Percentiles rank a stretch among this genome's conserved stretches.
phyloP scores from a whole-genome alignment of 2,329 filamentous ascomycete species.

The Colletotrichum cuscutae region DNA sequence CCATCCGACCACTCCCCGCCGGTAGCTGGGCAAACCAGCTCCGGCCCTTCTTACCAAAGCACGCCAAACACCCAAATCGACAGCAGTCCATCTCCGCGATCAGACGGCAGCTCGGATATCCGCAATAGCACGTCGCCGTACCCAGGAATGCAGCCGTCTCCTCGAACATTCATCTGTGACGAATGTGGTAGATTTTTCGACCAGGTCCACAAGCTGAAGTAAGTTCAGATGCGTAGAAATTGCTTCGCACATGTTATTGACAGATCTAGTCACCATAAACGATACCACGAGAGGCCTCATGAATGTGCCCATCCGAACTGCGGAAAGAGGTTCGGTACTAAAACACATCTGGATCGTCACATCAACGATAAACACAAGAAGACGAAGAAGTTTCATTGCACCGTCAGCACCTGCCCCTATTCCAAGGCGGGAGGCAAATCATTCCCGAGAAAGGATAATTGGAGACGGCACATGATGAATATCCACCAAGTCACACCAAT shows the following conservation, averaged over 20 bases:
- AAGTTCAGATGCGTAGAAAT: conserved; percentile 38
- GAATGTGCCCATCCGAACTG: conserved; percentile 64
- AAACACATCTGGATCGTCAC: conserved; percentile 70
- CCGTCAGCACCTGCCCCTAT: conserved; percentile 63
- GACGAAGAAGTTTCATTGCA: conserved; percentile 69
- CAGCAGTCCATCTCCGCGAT: conserved; percentile 53
- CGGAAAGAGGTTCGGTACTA: conserved; percentile 68
- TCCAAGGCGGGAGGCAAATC: conserved; percentile 67
- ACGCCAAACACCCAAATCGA: conserved; percentile 58
- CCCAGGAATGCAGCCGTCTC: conserved; percentile 37
- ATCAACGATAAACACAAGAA: conserved; percentile 71
- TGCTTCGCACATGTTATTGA: conserved; percentile 36
- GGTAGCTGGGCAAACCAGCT: conserved; percentile 49
- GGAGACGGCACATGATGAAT: conserved; percentile 71
- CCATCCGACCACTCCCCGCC: conserved; percentile 56
- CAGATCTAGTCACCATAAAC: conserved; percentile 62
- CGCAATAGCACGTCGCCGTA: conserved; percentile 50
- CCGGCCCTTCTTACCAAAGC: conserved; percentile 53
- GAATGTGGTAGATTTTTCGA: conserved; percentile 61
- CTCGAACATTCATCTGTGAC: conserved; percentile 49
- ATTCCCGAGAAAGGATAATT: conserved; percentile 71
- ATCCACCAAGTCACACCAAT: conserved; percentile 57
- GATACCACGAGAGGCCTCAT: conserved; percentile 70
- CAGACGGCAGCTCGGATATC: conserved; percentile 48
- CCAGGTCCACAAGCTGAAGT: conserved; percentile 70